phyloP scores from a whole-genome alignment of 129 eudicot species.

The Rutidosis leptorrhynchoides region DNA sequence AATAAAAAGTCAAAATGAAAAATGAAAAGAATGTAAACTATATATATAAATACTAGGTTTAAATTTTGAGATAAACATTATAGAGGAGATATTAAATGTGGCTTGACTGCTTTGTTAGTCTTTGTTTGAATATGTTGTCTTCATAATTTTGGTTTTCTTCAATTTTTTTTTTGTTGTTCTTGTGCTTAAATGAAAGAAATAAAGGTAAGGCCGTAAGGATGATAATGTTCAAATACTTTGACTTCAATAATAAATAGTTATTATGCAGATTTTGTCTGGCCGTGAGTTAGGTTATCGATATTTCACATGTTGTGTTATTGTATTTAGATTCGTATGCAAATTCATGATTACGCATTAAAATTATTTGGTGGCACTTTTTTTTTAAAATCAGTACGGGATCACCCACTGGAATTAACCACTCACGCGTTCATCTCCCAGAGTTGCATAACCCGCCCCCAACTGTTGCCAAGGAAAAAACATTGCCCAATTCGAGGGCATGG shows the following conservation, averaged over 20 bases:
- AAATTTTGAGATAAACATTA: slow-evolving; percentile 11
- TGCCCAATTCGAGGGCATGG: too few species aligned
- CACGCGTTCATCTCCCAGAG: too few species aligned
- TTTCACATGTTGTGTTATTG: neutral
- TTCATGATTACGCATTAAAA: neutral
- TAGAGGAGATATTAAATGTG: slow-evolving; percentile 7
- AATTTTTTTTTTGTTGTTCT: slow-evolving; percentile 18
- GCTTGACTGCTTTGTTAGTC: slow-evolving; percentile 10
- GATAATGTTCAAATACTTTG: slow-evolving; percentile 21
- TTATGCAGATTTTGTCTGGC: slow-evolving; percentile 1
- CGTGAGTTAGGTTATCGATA: neutral
- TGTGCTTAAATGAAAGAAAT: slow-evolving; percentile 30
- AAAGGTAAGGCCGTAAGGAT: slow-evolving; percentile 35
- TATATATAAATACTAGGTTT: slow-evolving; percentile 7
- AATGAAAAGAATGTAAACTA: slow-evolving; percentile 27
- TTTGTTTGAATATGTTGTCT: slow-evolving; percentile 10
- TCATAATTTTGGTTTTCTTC: slow-evolving; percentile 20
- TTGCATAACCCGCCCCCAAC: too few species aligned
- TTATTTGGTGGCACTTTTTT: neutral
- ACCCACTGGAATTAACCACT: too few species aligned
- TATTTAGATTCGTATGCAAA: neutral
- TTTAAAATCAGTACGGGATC: too few species aligned
- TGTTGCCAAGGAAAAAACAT: too few species aligned
- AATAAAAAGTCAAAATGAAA: slow-evolving; percentile 27
- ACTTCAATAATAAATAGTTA: slow-evolving; percentile 22